A percentile compares a stretch with the other conserved stretches of the same genome.
Conservation (phyloP, 2,329 filamentous ascomycete genomes). For the Cryoendolithus antarcticus region DNA sequence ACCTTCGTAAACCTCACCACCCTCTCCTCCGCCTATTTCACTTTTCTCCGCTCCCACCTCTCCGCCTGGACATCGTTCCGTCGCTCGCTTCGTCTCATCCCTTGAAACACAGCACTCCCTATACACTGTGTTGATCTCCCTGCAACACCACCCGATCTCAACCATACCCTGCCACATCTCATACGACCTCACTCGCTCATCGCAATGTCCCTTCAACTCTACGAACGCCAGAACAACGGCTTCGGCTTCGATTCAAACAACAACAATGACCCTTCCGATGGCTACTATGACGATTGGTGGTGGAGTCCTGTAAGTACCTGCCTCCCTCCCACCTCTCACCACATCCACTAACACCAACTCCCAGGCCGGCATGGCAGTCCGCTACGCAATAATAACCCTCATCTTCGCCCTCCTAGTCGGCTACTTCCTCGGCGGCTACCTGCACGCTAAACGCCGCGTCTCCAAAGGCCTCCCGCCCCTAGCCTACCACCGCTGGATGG, state of each 20-base stretch:
- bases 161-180: too few relatives aligned
- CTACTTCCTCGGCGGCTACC: constrained; percentile 56
- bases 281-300: constrained; percentile 12
- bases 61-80: too few relatives aligned
- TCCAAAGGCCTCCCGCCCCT: constrained; percentile 54
- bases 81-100: too few relatives aligned
- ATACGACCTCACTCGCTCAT: too few relatives aligned
- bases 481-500: constrained; percentile 50
- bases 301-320: constrained; percentile 13
- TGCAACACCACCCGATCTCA: too few relatives aligned
- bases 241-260: background rate
- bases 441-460: constrained; percentile 57
- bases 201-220: background rate
- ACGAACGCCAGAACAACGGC: constrained; percentile 2
- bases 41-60: too few relatives aligned
- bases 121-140: too few relatives aligned
- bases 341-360: background rate
- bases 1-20: too few relatives aligned
- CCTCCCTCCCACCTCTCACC: too few relatives aligned
- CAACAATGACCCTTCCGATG: background rate
- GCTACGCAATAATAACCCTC: constrained; percentile 57
- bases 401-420: constrained; percentile 46
- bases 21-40: too few relatives aligned
- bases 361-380: constrained; percentile 54
- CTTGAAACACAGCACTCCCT: too few relatives aligned